Base-by-base conservation (phyloP, 352 stramenopile genomes). In the Globisporangium perplexum region DNA sequence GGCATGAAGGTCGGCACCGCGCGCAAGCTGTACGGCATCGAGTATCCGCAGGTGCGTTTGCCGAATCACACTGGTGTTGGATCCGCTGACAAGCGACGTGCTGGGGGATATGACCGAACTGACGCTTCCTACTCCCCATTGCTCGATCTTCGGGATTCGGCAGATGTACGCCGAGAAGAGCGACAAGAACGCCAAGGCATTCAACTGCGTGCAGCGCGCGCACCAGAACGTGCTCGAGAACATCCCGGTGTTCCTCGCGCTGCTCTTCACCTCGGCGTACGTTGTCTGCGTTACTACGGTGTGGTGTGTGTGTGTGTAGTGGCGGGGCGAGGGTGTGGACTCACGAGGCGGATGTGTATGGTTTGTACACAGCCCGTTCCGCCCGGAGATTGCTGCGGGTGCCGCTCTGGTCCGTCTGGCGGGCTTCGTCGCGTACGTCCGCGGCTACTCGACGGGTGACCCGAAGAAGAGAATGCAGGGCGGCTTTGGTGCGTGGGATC, bases 161-260 rank as follows among this genome's bases (percentile, higher is more conserved):
- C 61, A 92, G 71, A 88, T 96, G 68, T 96, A 96, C 65, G 87
- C 85, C 0, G 83, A 97, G 54, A 68, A 93, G 63, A 84, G 65
- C 51, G 83, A 92, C 59, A 93, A 96, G 68, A 83, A 97, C 60
- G 87, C 75, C 50, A 91, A 79, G 57, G 83, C 72, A 3, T 83
- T 98, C 67, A 98, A 97, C 74, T 95, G 86, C 53, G 69, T 97
- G 52, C 92, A 97, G 67, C 75, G 91, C 44, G 83, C 75, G 24
- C 90, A 98, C 72, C 92, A 98, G 66, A 95, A 98, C 59, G 67
- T 96, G 43, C 69, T 97, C 44, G 90, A 97, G 69, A 96, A 93
- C 50, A 76, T 90, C 45, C 82, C 86, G 2, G 51, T 75, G 1
- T 91, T 86, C 50, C 59, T 91, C 23, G 51, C 56, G 0, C 51